Evolutionary conservation across 495 filamentous ascomycete species (phyloP), one percentile per base, ranked within the genome.

Genomic region (Lepidopterella palustris): DNA sequence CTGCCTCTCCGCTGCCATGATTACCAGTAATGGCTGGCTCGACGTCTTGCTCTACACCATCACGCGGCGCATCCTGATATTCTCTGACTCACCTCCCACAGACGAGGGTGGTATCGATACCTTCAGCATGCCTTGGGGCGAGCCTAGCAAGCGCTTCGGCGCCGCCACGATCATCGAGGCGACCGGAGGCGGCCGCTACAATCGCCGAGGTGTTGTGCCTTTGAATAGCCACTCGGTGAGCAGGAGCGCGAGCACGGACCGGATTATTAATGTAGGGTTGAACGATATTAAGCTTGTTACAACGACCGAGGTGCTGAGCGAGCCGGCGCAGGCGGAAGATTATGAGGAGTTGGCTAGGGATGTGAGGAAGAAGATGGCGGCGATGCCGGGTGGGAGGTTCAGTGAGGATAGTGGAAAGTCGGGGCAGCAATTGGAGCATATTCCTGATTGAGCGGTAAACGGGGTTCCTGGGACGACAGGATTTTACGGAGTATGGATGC

Each of bases 1-100:
- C 69, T 85, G 82, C 70, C 72, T 82, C 29, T 82, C 87, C 0
- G 88, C 87, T 25, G 79, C 82, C 0, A 77, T 90, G 64, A 89
- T 89, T 55, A 84, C 85, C 9, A 84, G 78, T 53, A 88, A 86
- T 65, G 88, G 88, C 25, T 83, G 86, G 75, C 75, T 90, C 28
- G 88, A 91, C 67, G 85, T 87, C 8, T 64, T 87, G 10, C 74
- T 92, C 4, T 92, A 89, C 72, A 82, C 86, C 1, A 72, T 85
- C 4, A 91, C 87, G 18, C 79, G 88, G 4, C 75, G 78, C 28
- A 70, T 76, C 39, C 55, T 62, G 54, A 47, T 68, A 31, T 61
- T 64, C 65, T 59, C 56, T 50, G 62, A 68, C 42, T 58, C 61
- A 45, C 66, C 66, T 4, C 66, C 66, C 9, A 31, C 62, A 6